Percentiles rank a stretch among this genome's conserved stretches.
phyloP scores from a whole-genome alignment of 1,139 yeast genomes.

The Sugiyamaella xylanicola region DNA sequence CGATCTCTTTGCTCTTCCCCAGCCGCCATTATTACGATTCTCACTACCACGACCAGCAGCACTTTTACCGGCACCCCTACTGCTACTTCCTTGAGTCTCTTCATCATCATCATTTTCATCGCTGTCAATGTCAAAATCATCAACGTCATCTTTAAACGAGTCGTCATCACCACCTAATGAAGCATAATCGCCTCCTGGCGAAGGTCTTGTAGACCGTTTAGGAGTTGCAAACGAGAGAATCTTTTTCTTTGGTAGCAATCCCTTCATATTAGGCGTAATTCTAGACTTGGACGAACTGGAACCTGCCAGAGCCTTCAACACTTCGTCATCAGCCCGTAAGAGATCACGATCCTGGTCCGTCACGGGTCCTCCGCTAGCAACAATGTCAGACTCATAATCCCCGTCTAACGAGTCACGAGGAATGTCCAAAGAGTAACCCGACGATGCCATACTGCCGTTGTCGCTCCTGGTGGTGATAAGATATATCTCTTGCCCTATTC shows the following conservation, averaged over 20 bases:
- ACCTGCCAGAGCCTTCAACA: constrained; percentile 30
- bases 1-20: constrained; percentile 1
- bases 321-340: constrained; percentile 37
- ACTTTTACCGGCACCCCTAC: not conserved
- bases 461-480: not conserved
- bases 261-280: constrained; percentile 16
- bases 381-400: constrained; percentile 36
- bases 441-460: not conserved
- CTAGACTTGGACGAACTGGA: constrained; percentile 17
- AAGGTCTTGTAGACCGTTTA: not conserved
- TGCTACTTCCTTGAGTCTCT: not conserved
- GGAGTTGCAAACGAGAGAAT: constrained; percentile 23
- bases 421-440: constrained; percentile 13
- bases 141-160: constrained; percentile 17
- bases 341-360: constrained; percentile 36
- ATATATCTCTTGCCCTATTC: too few species aligned
- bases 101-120: constrained; percentile 11
- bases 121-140: constrained; percentile 11
- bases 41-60: not conserved
- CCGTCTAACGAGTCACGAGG: constrained; percentile 29
- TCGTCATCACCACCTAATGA: constrained; percentile 9
- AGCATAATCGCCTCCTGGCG: constrained; percentile 17
- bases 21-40: not conserved
- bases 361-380: constrained; percentile 31
- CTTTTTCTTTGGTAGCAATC: constrained; percentile 27